These are phyloP conservation scores for Rhamnella rubrinervis DNA, from an alignment of 331 rosid genomes.

Conservation along the genomic window DNA sequence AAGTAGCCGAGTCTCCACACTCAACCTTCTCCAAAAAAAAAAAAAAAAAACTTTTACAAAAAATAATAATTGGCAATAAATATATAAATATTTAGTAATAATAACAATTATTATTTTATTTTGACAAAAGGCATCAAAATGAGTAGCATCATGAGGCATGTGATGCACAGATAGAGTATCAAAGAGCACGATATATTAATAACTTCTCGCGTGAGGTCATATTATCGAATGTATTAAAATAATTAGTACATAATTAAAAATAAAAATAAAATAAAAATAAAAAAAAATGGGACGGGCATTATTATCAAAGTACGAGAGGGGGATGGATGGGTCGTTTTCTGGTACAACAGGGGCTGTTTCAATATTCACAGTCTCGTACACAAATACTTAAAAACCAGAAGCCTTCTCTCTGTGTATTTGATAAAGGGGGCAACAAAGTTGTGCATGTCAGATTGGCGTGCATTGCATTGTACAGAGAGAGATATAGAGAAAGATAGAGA, in stretches of 20 bases:
- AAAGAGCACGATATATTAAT: neutral
- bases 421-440: conserved; percentile 47
- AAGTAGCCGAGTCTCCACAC: too few species aligned
- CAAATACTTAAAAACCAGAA: conserved; percentile 9
- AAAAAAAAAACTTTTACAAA: too few species aligned
- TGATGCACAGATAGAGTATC: neutral
- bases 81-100: too few species aligned
- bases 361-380: neutral
- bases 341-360: conserved; percentile 14
- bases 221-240: too few species aligned
- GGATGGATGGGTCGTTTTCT: conserved; percentile 37
- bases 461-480: conserved; percentile 24
- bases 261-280: neutral
- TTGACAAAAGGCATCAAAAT: neutral
- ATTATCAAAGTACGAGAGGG: conserved; percentile 18
- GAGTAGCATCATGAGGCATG: neutral
- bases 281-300: conserved; percentile 21
- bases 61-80: too few species aligned
- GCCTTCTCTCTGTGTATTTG: conserved; percentile 9
- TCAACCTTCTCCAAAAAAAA: too few species aligned
- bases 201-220: neutral
- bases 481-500: neutral
- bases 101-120: neutral
- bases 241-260: neutral
- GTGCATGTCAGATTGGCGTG: conserved; percentile 65